Conservation (phyloP, 768 basidiomycete genomes). For the Suillus variegatus region DNA sequence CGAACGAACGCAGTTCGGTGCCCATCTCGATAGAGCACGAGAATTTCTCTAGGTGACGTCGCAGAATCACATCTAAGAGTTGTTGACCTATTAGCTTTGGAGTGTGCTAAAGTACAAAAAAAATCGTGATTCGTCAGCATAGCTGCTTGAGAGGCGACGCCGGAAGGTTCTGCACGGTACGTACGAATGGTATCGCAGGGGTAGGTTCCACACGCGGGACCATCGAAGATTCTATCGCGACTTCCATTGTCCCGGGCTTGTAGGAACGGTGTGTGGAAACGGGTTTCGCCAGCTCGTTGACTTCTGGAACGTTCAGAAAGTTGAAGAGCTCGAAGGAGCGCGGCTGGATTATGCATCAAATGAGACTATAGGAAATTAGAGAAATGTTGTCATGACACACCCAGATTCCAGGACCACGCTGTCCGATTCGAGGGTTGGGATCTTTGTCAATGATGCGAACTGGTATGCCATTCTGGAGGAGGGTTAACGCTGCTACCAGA, state of each 20-base stretch:
- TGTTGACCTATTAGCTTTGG: conserved; percentile 22
- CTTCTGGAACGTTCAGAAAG: conserved; percentile 38
- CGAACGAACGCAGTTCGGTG: conserved; percentile 35
- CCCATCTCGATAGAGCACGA: conserved; percentile 36
- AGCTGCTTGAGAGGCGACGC: not conserved
- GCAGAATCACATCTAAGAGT: conserved; percentile 28
- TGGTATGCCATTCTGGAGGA: conserved; percentile 31
- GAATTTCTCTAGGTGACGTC: conserved; percentile 21
- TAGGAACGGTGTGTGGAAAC: conserved; percentile 36
- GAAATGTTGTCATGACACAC: conserved; percentile 17
- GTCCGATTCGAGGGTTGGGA: conserved; percentile 34
- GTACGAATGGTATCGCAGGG: conserved; percentile 28
- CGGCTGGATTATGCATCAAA: conserved; percentile 28
- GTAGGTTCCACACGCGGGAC: conserved; percentile 19
- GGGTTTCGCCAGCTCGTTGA: conserved; percentile 31
- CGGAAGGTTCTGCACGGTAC: not conserved
- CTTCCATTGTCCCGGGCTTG: conserved; percentile 15
- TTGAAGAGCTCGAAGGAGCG: conserved; percentile 44
- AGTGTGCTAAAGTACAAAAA: conserved; percentile 13
- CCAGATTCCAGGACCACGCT: conserved; percentile 40
- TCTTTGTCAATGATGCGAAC: conserved; percentile 13
- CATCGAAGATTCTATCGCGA: conserved; percentile 11
- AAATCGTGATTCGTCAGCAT: not conserved
- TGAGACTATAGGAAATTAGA: not conserved
- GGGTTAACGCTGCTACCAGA: conserved; percentile 42